phyloP scores from a whole-genome alignment of 306 rosid species.

The Vigna mungo region DNA sequence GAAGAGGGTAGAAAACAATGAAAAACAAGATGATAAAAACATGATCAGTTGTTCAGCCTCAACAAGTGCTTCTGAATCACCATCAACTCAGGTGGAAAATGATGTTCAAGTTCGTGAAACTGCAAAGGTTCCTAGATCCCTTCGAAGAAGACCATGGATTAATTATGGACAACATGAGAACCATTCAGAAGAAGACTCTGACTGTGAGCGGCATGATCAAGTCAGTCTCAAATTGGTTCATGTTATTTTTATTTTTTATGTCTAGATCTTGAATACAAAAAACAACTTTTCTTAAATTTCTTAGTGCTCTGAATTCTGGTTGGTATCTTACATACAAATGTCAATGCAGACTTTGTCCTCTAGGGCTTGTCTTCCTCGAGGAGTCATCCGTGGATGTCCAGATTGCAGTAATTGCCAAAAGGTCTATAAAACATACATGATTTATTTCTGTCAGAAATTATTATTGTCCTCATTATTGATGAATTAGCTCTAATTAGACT shows the following conservation, averaged over 20 bases:
- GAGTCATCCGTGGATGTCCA: conserved; percentile 93
- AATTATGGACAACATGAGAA: conserved; percentile 65
- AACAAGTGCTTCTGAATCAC: conserved; percentile 58
- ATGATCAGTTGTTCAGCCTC: conserved; percentile 55
- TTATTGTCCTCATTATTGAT: conserved; percentile 30
- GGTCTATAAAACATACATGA: conserved; percentile 52
- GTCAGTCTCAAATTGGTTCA: conserved; percentile 54
- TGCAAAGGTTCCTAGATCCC: conserved; percentile 70
- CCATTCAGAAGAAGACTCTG: conserved; percentile 68
- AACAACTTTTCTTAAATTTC: conserved; percentile 29
- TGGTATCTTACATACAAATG: conserved; percentile 45
- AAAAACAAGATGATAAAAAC: conserved; percentile 56
- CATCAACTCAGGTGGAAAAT: conserved; percentile 62
- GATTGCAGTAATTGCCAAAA: conserved; percentile 87
- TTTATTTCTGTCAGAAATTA: conserved; percentile 20
- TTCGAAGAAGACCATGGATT: conserved; percentile 71
- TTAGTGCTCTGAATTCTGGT: conserved; percentile 31
- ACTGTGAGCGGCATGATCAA: conserved; percentile 71
- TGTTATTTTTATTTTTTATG: conserved; percentile 13
- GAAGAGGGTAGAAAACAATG: conserved; percentile 61
- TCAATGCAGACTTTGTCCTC: conserved; percentile 72
- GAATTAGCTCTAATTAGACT: conserved; percentile 5
- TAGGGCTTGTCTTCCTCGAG: conserved; percentile 68
- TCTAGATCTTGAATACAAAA: conserved; percentile 39
- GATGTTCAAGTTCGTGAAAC: conserved; percentile 50